Evolutionary conservation across 441 rosid genomes (phyloP).

Genomic region (Macaranga tanarius): DNA sequence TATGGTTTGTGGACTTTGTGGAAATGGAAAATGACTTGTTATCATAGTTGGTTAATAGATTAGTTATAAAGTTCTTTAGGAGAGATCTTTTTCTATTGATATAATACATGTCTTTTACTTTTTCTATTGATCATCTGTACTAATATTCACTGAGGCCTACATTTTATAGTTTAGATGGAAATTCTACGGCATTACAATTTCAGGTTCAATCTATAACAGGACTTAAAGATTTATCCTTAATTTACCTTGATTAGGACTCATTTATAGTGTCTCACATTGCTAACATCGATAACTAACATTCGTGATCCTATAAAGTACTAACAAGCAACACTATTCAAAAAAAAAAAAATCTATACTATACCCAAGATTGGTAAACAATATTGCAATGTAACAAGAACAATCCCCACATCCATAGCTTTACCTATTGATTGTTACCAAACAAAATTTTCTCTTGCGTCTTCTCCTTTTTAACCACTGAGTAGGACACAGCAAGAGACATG

Average conservation of each 20-base stretch:
- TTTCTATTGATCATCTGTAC: background rate
- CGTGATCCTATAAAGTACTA: too few relatives aligned
- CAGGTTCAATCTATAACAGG: too few relatives aligned
- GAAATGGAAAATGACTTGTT: background rate
- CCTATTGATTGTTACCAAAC: background rate
- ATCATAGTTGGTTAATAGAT: background rate
- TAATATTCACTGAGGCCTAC: too few relatives aligned
- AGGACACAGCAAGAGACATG: conserved; percentile 1
- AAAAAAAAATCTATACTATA: too few relatives aligned
- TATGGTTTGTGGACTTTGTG: background rate
- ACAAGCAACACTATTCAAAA: too few relatives aligned
- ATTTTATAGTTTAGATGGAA: too few relatives aligned
- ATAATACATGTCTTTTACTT: too few relatives aligned
- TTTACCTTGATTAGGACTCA: too few relatives aligned
- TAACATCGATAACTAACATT: too few relatives aligned
- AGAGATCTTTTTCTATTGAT: background rate
- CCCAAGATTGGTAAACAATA: background rate
- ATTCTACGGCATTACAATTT: too few relatives aligned
- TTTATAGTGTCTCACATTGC: too few relatives aligned
- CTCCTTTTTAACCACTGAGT: background rate
- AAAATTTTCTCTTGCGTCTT: background rate
- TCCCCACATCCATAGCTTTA: background rate
- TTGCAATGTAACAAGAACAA: background rate
- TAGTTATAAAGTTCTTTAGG: background rate
- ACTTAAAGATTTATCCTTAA: too few relatives aligned